Percentiles rank a stretch among this genome's conserved stretches.
These are phyloP conservation scores for Beta lomatogona DNA, from an alignment of 179 eudicot genomes.

Conservation along the genomic window DNA sequence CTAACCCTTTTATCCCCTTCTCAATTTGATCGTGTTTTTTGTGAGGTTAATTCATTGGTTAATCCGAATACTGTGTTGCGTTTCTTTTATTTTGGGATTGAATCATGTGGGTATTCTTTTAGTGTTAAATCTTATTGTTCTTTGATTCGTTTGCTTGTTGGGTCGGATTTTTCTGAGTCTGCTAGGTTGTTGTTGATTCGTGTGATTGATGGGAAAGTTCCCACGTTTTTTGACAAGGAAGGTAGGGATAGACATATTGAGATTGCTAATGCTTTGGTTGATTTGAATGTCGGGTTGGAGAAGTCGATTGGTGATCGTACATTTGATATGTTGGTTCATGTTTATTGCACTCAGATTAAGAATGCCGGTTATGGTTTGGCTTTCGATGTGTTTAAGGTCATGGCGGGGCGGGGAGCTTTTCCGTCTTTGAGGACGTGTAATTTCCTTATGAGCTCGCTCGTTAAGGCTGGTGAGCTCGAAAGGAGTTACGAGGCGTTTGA, in stretches of 20 bases:
- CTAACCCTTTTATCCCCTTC: constrained; percentile 38
- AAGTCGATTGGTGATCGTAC: constrained; percentile 33
- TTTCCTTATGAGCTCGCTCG: constrained; percentile 66
- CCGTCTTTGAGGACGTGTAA: constrained; percentile 68
- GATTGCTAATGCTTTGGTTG: constrained; percentile 55
- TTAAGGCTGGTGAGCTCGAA: constrained; percentile 58
- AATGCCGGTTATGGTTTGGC: constrained; percentile 46
- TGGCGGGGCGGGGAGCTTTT: constrained; percentile 47
- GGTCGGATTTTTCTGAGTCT: constrained; percentile 42
- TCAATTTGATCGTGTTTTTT: constrained; percentile 60
- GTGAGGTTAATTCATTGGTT: constrained; percentile 37
- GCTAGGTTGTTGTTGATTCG: constrained; percentile 72
- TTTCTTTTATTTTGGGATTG: constrained; percentile 55
- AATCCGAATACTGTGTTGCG: constrained; percentile 56
- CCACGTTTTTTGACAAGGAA: constrained; percentile 34
- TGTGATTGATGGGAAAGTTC: constrained; percentile 61
- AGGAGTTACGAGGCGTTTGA: constrained; percentile 66
- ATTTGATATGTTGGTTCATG: constrained; percentile 67
- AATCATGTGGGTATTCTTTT: constrained; percentile 52
- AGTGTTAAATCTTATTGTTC: constrained; percentile 66
- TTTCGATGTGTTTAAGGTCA: constrained; percentile 47
- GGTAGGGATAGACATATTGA: constrained; percentile 54
- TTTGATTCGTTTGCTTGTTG: constrained; percentile 63
- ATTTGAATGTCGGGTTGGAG: constrained; percentile 37
- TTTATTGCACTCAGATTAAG: constrained; percentile 50